Evolutionary conservation across 148 eudicot species (phyloP).

Genomic region (Nepenthes mirabilis): DNA sequence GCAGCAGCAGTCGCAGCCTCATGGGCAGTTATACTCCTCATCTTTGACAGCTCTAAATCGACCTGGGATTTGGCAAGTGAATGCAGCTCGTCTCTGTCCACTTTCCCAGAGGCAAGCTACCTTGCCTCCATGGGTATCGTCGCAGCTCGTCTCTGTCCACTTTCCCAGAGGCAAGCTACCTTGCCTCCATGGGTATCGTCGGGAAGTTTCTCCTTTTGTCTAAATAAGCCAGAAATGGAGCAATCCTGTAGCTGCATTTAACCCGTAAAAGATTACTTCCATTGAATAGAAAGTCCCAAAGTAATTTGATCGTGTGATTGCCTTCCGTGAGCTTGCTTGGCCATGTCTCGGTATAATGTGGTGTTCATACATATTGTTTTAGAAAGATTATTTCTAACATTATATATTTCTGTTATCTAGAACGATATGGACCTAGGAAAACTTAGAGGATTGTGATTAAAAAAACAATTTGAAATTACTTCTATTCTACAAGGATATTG

Average conservation of each 20-base stretch:
- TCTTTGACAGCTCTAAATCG: conserved; percentile 61
- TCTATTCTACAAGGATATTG: too few relatives aligned
- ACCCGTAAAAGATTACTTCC: conserved; percentile 25
- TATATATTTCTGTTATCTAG: too few relatives aligned
- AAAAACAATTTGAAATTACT: too few relatives aligned
- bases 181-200: conserved; percentile 23
- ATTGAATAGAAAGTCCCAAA: neutral
- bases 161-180: conserved; percentile 29
- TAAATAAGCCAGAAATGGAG: conserved; percentile 19
- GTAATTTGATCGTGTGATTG: neutral
- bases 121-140: conserved; percentile 26
- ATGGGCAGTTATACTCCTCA: conserved; percentile 68
- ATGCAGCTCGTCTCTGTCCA: conserved; percentile 30
- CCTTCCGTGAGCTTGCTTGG: neutral
- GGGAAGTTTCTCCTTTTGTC: conserved; percentile 38
- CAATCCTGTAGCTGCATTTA: conserved; percentile 49
- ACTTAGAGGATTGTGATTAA: too few relatives aligned
- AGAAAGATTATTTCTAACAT: too few relatives aligned
- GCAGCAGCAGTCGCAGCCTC: conserved; percentile 81
- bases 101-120: conserved; percentile 26
- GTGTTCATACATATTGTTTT: too few relatives aligned
- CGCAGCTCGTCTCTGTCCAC: conserved; percentile 33
- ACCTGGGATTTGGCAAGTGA: conserved; percentile 36
- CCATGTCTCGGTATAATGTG: too few relatives aligned
- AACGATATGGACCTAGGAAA: too few relatives aligned